A percentile compares a stretch with the other conserved stretches of the same genome.
Conservation (phyloP, 352 stramenopile species). For the Phytophthora crassamura region DNA sequence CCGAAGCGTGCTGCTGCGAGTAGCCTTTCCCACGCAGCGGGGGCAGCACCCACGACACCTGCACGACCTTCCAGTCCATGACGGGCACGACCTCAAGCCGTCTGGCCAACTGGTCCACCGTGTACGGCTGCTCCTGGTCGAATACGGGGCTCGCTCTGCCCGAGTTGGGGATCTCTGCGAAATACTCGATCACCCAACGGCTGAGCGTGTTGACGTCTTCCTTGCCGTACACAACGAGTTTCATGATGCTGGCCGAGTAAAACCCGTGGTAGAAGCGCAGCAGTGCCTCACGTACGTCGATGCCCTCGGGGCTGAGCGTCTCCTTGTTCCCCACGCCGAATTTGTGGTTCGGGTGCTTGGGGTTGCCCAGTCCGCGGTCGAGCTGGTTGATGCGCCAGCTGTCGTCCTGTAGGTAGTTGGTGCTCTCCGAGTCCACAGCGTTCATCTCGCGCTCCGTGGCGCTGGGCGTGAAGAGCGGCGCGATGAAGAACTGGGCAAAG, state of each 20-base stretch:
- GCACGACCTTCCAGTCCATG: constrained; percentile 71
- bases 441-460: constrained; percentile 94
- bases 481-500: constrained; percentile 97
- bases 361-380: constrained; percentile 62
- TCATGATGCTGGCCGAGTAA: constrained; percentile 91
- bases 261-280: constrained; percentile 86
- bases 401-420: constrained; percentile 96
- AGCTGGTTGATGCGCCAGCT: constrained; percentile 81
- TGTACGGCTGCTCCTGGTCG: constrained; percentile 45
- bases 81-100: constrained; percentile 60
- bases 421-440: constrained; percentile 96
- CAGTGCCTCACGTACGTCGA: constrained; percentile 72
- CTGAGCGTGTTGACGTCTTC: constrained; percentile 84
- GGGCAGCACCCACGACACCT: constrained; percentile 65
- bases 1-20: constrained; percentile 59
- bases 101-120: constrained; percentile 40
- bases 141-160: constrained; percentile 46
- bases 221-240: constrained; percentile 85
- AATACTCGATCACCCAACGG: constrained; percentile 74
- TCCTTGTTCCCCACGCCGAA: constrained; percentile 90
- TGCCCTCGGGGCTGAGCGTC: constrained; percentile 56
- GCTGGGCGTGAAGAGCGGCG: constrained; percentile 92
- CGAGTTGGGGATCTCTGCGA: constrained; percentile 81
- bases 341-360: constrained; percentile 78
- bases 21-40: constrained; percentile 42